Base-by-base conservation (phyloP, 768 basidiomycete species). In the Amanita rimosa region DNA sequence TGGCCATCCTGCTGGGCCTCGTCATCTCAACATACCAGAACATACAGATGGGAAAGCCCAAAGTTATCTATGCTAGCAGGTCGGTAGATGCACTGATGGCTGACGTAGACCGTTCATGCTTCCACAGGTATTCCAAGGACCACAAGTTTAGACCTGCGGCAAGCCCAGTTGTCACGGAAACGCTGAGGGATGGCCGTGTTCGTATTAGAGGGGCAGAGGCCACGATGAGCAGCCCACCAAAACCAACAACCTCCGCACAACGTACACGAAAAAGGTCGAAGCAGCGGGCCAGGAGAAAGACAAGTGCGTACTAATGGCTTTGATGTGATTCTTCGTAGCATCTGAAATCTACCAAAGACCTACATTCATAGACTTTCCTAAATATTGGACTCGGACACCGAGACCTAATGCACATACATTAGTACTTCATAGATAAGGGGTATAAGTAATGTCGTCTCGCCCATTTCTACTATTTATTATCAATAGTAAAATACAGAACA, bases 111-210 rank as follows among this genome's bases (percentile, higher is more conserved):
- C 10, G 10, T 29, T 29, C 27, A 9, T 9, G 7, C 11, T 11
- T 49, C 26, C 17, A 3, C 21, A 92, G 90, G 53, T 93, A 92
- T 59, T 90, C 86, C 10, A 81, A 84, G 52, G 82, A 89, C 57
- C 76, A 75, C 68, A 88, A 82, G 62, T 91, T 75, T 60, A 71
- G 89, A 19, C 89, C 90, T 0, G 89, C 90, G 9, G 87, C 89
- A 4, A 89, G 85, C 52, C 88, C 90, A 9, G 68, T 92, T 37
- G 73, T 92, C 54, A 90, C 85, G 0, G 85, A 91, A 59, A 73
- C 67, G 16, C 65, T 92, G 52, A 76, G 77, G 53, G 86, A 87
- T 53, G 88, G 88, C 0, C 71, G 78, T 3, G 63, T 77, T 6
- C 71, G 79, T 7, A 56, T 93, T 34, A 67, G 87, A n/a, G 90